Evolutionary conservation across 805 yeast species (phyloP).

Genomic region (Spathaspora boniae): DNA sequence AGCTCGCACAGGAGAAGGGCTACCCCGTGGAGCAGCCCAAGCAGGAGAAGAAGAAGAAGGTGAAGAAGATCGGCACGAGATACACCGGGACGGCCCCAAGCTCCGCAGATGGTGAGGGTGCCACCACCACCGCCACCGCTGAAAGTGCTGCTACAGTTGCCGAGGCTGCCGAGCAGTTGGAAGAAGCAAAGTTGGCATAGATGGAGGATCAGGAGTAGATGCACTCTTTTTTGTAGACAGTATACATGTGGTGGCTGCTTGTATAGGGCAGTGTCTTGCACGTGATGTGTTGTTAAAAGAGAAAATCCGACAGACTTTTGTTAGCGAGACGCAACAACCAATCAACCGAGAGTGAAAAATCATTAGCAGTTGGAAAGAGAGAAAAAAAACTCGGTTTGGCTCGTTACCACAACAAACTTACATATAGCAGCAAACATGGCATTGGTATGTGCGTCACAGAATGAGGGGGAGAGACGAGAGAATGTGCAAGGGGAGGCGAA

Average conservation of each 20-base stretch:
- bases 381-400: constrained; percentile 1
- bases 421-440: not conserved
- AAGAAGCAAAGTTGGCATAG: constrained; percentile 33
- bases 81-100: constrained; percentile 66
- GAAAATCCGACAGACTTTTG: too few relatives aligned
- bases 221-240: not conserved
- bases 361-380: constrained; percentile 1
- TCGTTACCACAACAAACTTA: not conserved
- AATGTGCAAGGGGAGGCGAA: not conserved
- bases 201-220: not conserved
- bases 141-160: constrained; percentile 1
- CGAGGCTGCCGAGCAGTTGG: constrained; percentile 29
- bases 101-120: constrained; percentile 11
- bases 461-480: not conserved
- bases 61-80: constrained; percentile 84
- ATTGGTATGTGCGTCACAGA: constrained; percentile 5
- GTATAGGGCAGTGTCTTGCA: not conserved
- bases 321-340: too few relatives aligned
- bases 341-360: constrained; percentile 19
- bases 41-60: constrained; percentile 64
- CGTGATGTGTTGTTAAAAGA: too few relatives aligned
- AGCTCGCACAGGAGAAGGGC: constrained; percentile 70
- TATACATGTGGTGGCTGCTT: not conserved
- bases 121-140: constrained; percentile 1
- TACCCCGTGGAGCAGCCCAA: constrained; percentile 72